Evolutionary conservation across 2,329 filamentous ascomycete genomes (phyloP), one percentile per base, ranked within the genome.

Genomic region (Dactylonectria estremocensis): DNA sequence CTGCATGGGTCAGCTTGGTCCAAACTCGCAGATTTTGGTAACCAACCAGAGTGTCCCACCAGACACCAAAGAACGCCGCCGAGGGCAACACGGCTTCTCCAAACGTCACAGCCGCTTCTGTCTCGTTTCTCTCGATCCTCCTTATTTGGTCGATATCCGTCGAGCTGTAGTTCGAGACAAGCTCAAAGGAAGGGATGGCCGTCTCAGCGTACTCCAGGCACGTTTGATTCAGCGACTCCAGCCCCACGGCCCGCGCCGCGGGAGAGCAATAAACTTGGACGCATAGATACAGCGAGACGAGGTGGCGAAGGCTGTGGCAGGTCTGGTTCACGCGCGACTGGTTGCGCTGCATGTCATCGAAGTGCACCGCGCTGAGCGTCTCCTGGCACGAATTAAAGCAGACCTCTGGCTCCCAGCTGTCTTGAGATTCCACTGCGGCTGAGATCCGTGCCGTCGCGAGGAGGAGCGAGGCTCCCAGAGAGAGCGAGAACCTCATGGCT

Each of bases 1-100:
- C 82, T 82, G 11, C 9, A 20, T 18, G 54, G 16, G 24, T 77
- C 57, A 68, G 67, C 22, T 14, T 2, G 1, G 46, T 20, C 2
- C 31, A 2, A 2, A 11, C 5, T 1, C 48, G 2, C 37, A n/a
- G 9, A 16, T 1, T 11, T 14, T 43, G 11, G 3, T 5, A 2
- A 61, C 77, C 63, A 73, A 77, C 81, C 66, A 85, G 71, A 5
- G 84, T 84, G 53, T 81, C 79, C 66, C 78, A 80, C 72, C 82
- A 81, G 0, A 77, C 67, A 0, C 67, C 66, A 64, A 81, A 82
- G 40, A 80, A 78, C n/a, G 70, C 66, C 16, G 77, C 69, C 0
- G 79, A 78, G 0, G 81, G 81, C 24, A 85, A 46, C 0, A 82
- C 78, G 2, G 77, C 74, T 57, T 83, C 80, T 0, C 61, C 22